phyloP scores from a whole-genome alignment of 1,284 basidiomycete species.

The Golubevia pallescens region DNA sequence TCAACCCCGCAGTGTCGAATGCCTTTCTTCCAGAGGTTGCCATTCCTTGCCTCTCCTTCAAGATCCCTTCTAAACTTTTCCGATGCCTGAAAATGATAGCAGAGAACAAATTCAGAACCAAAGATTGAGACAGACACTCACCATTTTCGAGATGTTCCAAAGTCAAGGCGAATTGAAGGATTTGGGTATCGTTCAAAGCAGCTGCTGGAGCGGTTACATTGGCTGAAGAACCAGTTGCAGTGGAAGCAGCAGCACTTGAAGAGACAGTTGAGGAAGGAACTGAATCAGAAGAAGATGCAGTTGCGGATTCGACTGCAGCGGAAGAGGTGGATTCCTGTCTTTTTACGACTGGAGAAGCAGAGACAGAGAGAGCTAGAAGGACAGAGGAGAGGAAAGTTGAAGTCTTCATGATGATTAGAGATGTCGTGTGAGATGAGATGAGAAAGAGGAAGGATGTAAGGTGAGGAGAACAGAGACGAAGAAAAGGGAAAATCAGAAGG shows the following conservation, averaged over 20 bases:
- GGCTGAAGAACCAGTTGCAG: neutral
- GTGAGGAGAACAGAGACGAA: neutral
- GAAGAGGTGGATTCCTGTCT: neutral
- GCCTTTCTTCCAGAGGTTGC: no score
- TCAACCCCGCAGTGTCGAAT: no score
- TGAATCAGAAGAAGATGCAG: neutral
- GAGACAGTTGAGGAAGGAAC: neutral
- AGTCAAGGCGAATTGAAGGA: conserved; percentile 41
- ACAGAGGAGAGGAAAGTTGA: neutral
- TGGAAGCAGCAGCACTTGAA: neutral
- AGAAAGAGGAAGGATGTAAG: neutral
- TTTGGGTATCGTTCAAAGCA: conserved; percentile 31
- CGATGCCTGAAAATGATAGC: no score
- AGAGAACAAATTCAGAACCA: no score
- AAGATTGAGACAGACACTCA: neutral
- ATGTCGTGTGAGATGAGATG: neutral
- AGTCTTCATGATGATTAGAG: neutral
- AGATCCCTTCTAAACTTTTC: no score
- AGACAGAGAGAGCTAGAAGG: neutral
- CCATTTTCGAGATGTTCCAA: conserved; percentile 50
- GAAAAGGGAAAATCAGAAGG: no score
- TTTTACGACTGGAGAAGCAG: neutral
- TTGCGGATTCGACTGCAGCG: neutral
- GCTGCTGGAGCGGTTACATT: neutral
- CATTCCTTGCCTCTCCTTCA: no score